Evolutionary conservation across 305 asterid genomes (phyloP), one percentile per base, ranked within the genome.

Genomic region (Fraxinus albicans): DNA sequence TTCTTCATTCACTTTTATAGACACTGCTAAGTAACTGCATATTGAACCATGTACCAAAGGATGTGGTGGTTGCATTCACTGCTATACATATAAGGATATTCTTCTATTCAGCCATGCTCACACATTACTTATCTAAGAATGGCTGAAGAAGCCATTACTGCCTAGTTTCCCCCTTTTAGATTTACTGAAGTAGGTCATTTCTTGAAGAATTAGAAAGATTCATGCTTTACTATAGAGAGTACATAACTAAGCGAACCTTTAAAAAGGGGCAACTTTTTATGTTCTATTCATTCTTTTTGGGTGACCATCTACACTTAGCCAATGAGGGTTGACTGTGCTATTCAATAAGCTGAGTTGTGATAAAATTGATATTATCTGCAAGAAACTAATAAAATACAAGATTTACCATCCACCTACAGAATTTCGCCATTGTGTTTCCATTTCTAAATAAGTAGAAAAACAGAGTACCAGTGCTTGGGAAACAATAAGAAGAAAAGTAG

Each of bases 31-130:
- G 15, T 27, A 21, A 4, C 27, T 80, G 34, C 72, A 19, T 31
- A 34, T 23, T 73, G 78, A 38, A 15, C 67, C 34, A 1, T 29
- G 70, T 74, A 58, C 58, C 63, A 33, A 17, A 83, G 72, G 80
- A 72, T 73, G 83, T 86, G 84, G 50, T 77, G 72, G 82, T 55
- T 55, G 76, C 81, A 55, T 65, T 78, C 6, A 5, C 29, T 25
- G 21, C 58, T 79, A 60, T 44, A 8, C 3, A 15, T 35, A 35
- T 6, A 34, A 83, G 50, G 77, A 78, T 70, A 58, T 81, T 21
- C 36, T 77, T 50, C 8, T 69, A 9, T 42, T 77, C 21, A 1
- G 3, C 33, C 31, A 8, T 19, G 72, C 72, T 63, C 31, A 7
- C 15, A 2, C 33, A 23, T 55, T 35, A 58, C 23, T 76, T 50